Conservation (phyloP, 331 rosid genomes). For the Saraca asoca region DNA sequence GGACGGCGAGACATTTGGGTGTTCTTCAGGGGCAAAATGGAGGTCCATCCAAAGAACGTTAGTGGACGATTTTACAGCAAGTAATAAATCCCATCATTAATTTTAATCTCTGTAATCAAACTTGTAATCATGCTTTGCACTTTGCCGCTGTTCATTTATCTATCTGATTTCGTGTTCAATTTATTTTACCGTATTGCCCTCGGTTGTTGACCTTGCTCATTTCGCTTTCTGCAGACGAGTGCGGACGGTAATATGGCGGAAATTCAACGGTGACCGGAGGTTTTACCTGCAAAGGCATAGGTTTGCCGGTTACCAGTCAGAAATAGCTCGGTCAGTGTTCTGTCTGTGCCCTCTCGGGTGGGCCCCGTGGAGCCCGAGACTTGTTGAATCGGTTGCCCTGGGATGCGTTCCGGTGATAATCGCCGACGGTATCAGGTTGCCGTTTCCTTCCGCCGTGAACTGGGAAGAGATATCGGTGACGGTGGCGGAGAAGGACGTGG, state of each 20-base stretch:
- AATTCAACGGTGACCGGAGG: constrained; percentile 65
- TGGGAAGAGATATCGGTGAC: constrained; percentile 82
- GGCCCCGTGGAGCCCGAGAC: constrained; percentile 99
- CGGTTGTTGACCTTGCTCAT: not conserved
- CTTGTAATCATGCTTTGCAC: constrained; percentile 13
- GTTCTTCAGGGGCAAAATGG: constrained; percentile 97
- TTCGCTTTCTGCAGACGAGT: constrained; percentile 53
- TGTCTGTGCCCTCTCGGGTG: constrained; percentile 92
- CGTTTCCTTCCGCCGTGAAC: constrained; percentile 56
- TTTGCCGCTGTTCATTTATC: not conserved
- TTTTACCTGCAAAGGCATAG: constrained; percentile 71
- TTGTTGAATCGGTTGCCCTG: constrained; percentile 76
- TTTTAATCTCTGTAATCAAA: constrained; percentile 21
- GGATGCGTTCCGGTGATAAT: constrained; percentile 92
- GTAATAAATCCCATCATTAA: constrained; percentile 45
- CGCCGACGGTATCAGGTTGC: constrained; percentile 80
- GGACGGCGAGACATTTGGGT: constrained; percentile 79
- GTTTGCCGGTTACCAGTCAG: constrained; percentile 86
- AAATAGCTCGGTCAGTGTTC: constrained; percentile 76
- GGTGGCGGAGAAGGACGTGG: constrained; percentile 83
- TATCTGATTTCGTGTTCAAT: not conserved
- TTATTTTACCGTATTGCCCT: constrained; percentile 27
- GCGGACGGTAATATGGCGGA: constrained; percentile 76
- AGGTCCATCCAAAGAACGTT: constrained; percentile 85
- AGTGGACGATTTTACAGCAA: constrained; percentile 97